Percentiles rank a stretch among this genome's conserved stretches.
These are phyloP conservation scores for Cryptosporidium xiaoi DNA, from an alignment of 169 alveolate genomes.

Conservation along the genomic window DNA sequence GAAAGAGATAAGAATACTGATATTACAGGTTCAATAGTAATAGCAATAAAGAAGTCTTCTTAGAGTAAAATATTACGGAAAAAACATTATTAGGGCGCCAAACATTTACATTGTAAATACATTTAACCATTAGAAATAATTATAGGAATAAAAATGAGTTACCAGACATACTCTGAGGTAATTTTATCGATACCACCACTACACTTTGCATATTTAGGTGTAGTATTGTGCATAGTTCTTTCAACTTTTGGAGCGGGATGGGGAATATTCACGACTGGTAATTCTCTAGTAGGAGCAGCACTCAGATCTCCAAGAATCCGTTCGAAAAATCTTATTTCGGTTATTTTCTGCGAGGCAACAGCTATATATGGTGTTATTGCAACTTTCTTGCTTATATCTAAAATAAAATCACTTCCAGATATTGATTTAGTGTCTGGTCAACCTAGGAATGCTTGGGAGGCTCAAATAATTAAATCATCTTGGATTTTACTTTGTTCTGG, in stretches of 20 bases:
- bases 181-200: slow-evolving; percentile 58
- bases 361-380: slow-evolving; percentile 97
- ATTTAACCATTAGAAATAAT: neutral
- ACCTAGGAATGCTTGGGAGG: slow-evolving; percentile 79
- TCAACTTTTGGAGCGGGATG: slow-evolving; percentile 97
- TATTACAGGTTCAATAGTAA: too few relatives aligned
- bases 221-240: slow-evolving; percentile 91
- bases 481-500: slow-evolving; percentile 97
- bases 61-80: neutral
- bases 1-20: too few relatives aligned
- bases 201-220: slow-evolving; percentile 90
- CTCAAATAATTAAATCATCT: slow-evolving; percentile 87
- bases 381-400: slow-evolving; percentile 88
- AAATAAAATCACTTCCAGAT: slow-evolving; percentile 80
- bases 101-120: too few relatives aligned
- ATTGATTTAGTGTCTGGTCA: slow-evolving; percentile 76
- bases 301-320: slow-evolving; percentile 99
- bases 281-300: slow-evolving; percentile 97
- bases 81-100: neutral
- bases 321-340: slow-evolving; percentile 97
- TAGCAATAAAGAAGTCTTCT: too few relatives aligned
- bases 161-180: slow-evolving; percentile 58
- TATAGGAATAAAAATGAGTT: slow-evolving; percentile 14
- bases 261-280: slow-evolving; percentile 99
- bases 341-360: slow-evolving; percentile 99